Conservation (phyloP, 2,329 filamentous ascomycete genomes). For the Spiromastix sp. region DNA sequence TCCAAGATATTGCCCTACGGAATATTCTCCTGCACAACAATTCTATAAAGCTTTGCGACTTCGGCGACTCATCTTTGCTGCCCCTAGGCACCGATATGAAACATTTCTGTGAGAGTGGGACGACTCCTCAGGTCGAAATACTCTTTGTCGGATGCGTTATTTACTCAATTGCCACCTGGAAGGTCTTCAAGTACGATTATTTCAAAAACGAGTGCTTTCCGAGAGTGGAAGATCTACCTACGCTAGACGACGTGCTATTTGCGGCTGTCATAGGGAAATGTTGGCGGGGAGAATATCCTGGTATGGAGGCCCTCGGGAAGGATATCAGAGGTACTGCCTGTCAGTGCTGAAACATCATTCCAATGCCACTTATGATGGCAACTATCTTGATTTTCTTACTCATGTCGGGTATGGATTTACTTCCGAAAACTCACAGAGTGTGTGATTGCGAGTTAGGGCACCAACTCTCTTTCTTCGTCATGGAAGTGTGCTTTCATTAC, state of each 20-base stretch:
- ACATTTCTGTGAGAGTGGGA: not conserved
- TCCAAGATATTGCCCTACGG: not conserved
- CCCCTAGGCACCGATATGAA: not conserved
- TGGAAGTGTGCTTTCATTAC: too few relatives aligned
- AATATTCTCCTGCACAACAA: slow-evolving; percentile 1
- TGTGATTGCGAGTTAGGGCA: too few relatives aligned
- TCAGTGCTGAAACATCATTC: too few relatives aligned
- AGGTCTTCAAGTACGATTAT: slow-evolving; percentile 7
- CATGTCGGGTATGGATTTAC: too few relatives aligned
- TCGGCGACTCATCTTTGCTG: not conserved
- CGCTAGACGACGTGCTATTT: slow-evolving; percentile 4
- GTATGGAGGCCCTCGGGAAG: slow-evolving; percentile 8
- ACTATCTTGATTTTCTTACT: too few relatives aligned
- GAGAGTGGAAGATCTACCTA: slow-evolving; percentile 5
- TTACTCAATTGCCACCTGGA: slow-evolving; percentile 5
- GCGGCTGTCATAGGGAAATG: slow-evolving; percentile 7
- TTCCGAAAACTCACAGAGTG: too few relatives aligned
- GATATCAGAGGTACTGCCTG: slow-evolving; percentile 1
- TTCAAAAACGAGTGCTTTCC: slow-evolving; percentile 6
- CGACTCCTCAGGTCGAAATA: slow-evolving; percentile 1
- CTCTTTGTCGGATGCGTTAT: not conserved
- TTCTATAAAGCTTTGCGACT: slow-evolving; percentile 1
- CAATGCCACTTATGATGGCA: too few relatives aligned
- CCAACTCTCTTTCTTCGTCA: too few relatives aligned
- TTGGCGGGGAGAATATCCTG: slow-evolving; percentile 6